phyloP scores from a whole-genome alignment of 441 rosid genomes.

The Arabidopsis lyrata region DNA sequence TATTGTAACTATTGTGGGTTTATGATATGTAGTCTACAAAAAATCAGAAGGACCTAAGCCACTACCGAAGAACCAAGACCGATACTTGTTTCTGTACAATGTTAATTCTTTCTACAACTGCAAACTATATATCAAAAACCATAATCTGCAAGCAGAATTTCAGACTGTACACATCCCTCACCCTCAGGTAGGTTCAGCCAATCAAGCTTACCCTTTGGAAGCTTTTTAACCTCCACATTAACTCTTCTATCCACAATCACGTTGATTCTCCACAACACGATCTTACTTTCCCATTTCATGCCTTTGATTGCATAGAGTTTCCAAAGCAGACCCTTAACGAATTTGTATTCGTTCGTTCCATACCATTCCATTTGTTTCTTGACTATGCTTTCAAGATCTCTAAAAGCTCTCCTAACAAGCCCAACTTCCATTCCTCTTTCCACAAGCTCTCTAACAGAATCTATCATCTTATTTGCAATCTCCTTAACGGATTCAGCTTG shows the following conservation, averaged over 20 bases:
- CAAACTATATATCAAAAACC: not conserved
- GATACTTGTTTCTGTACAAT: not conserved
- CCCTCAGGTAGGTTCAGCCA: not conserved
- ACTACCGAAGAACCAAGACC: no score
- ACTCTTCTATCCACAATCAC: no score
- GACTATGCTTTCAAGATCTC: slow-evolving; percentile 15
- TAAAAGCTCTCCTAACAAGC: slow-evolving; percentile 16
- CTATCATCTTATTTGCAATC: not conserved
- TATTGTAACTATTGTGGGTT: no score
- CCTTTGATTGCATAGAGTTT: no score
- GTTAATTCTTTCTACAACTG: not conserved
- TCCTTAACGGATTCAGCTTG: not conserved
- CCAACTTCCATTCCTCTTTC: slow-evolving; percentile 26
- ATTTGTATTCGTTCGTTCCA: no score
- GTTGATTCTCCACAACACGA: no score
- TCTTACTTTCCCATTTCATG: no score
- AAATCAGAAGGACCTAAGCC: no score
- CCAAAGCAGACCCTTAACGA: no score
- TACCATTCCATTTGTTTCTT: no score
- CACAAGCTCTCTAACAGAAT: slow-evolving; percentile 25
- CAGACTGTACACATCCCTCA: not conserved
- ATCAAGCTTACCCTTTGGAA: not conserved
- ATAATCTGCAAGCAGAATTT: not conserved
- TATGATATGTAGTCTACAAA: no score
- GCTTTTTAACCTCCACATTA: not conserved